These are phyloP conservation scores for Tricharina praecox DNA, from an alignment of 495 filamentous ascomycete species.

Conservation along the genomic window DNA sequence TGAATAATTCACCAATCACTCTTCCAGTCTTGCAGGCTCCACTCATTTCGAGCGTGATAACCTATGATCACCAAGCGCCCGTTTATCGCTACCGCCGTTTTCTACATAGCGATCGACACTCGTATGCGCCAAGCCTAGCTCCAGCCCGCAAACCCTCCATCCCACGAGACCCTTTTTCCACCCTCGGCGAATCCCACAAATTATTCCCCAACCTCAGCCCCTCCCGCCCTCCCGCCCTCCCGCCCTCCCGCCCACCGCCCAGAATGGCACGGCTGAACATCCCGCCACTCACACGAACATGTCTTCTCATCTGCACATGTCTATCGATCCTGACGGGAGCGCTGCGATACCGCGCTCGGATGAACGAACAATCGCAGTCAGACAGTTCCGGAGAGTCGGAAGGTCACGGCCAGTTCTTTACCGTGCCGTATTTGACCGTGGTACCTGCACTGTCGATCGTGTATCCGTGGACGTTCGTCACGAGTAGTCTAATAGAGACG, in stretches of 20 bases:
- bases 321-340: conserved; percentile 61
- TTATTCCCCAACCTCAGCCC: background rate
- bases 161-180: background rate
- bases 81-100: too few relatives aligned
- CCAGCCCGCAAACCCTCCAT: background rate
- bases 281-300: background rate
- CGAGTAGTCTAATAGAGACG: conserved; percentile 77
- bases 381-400: conserved; percentile 30
- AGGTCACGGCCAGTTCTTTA: conserved; percentile 31
- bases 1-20: too few relatives aligned
- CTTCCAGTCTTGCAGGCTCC: too few relatives aligned
- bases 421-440: conserved; percentile 71
- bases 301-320: background rate
- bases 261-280: background rate
- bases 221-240: background rate
- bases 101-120: too few relatives aligned
- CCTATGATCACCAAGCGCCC: too few relatives aligned
- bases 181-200: background rate
- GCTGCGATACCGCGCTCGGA: conserved; percentile 51
- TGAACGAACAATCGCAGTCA: conserved; percentile 20
- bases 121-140: background rate
- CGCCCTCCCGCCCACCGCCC: background rate
- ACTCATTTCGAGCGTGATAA: too few relatives aligned
- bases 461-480: conserved; percentile 85
- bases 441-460: conserved; percentile 65